Base-by-base conservation (phyloP, 2,329 filamentous ascomycete genomes). In the Aspergillus versicolor region DNA sequence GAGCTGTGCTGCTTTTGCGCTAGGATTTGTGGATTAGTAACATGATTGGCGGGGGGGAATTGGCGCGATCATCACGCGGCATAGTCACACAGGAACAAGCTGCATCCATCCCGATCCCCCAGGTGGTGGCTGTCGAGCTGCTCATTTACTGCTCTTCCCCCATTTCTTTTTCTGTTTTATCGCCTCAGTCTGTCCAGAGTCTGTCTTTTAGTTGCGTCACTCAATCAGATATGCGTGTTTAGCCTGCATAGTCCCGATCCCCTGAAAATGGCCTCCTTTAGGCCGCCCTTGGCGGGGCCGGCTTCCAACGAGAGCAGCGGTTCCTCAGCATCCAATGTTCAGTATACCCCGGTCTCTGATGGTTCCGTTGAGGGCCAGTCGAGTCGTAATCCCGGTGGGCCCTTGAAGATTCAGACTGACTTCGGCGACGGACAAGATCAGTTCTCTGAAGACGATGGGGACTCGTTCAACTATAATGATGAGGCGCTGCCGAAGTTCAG, bases 291-390 rank as follows among this genome's bases (percentile, higher is more conserved):
- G 54, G 64, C 67, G 48, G 63, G 58, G 55, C 64, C 65, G 62
- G 60, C 61, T 17, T 63, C 66, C 27, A 71, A 67, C 56, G 62
- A 61, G 37, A 61, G 62, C 58, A 63, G 50, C 42, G 56, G 51
- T 30, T 59, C 65, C 11, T 62, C 68, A 32, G 45, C 30, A 13
- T 66, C 67, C 5, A 66, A 65, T 40, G 57, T 63, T 17, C 70
- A 62, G 57, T 70, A 71, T 38, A 75, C 72, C 0, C 73, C 74
- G 4, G 66, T 67, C n/a, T 73, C 73, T 8, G 71, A 69, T 54
- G 57, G 57, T 19, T 69, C 70, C 9, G 67, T 71, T 7, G 63
- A 68, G 22, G 69, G 67, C 2, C 56, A 50, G 42, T 45, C 58
- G 0, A 54, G 51, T 9, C 65, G 63, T 32, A 61, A 65, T 3